Conservation (phyloP, 2,329 filamentous ascomycete genomes). For the Phaeosphaeria sp. region DNA sequence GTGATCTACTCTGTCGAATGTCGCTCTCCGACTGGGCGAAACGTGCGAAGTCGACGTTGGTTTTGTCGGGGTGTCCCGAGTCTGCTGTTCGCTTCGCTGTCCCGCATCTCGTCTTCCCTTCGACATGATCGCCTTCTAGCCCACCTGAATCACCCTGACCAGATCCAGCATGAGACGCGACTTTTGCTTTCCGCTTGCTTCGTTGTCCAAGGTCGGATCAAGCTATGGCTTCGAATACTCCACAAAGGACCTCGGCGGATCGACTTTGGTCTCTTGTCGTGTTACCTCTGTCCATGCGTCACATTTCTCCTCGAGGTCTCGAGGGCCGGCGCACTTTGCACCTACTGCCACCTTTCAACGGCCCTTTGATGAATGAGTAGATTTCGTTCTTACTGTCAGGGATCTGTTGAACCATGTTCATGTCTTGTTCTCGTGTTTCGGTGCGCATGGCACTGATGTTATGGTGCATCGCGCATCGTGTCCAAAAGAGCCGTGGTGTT, state of each 20-base stretch:
- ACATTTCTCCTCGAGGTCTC: conserved; percentile 1
- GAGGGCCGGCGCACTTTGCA: not conserved
- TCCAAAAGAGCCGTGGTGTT: conserved; percentile 24
- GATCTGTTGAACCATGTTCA: not conserved
- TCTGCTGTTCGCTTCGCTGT: conserved; percentile 26
- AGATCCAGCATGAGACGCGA: not conserved
- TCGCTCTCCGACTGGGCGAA: conserved; percentile 29
- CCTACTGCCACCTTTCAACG: not conserved
- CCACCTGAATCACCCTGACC: conserved; percentile 3
- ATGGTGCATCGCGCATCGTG: conserved; percentile 17
- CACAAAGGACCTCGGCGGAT: not conserved
- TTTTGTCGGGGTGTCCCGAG: conserved; percentile 29
- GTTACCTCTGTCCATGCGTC: not conserved
- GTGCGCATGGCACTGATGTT: conserved; percentile 7
- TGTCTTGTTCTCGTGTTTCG: not conserved
- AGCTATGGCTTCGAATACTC: not conserved
- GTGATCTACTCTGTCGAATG: conserved; percentile 27
- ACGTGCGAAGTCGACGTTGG: conserved; percentile 16
- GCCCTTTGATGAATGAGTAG: not conserved
- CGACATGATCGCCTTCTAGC: conserved; percentile 12
- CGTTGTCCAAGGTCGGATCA: not conserved
- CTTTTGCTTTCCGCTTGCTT: not conserved
- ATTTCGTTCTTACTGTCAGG: not conserved
- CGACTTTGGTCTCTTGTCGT: not conserved
- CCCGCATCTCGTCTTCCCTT: conserved; percentile 19